A percentile compares a stretch with the other conserved stretches of the same genome.
These are phyloP conservation scores for Microthlaspi erraticum DNA, from an alignment of 345 rosid genomes.

Conservation along the genomic window DNA sequence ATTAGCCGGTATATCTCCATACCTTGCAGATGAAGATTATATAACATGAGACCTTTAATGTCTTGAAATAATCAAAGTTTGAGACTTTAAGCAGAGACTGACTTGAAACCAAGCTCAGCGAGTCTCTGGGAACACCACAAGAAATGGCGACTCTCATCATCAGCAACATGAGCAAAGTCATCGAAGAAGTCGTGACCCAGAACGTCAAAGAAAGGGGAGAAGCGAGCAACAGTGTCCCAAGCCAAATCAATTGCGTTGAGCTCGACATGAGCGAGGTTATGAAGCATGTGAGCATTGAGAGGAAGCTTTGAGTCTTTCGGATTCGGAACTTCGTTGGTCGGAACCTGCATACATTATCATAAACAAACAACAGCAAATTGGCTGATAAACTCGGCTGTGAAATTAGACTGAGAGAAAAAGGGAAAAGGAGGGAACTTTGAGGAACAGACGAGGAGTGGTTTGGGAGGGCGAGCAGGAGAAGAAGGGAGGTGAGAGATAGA, in stretches of 20 bases:
- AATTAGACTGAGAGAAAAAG: neutral
- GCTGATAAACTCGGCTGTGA: neutral
- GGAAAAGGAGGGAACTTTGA: neutral
- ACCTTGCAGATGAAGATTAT: slow-evolving; percentile 46
- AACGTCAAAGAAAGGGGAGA: slow-evolving; percentile 66
- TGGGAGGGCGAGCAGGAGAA: slow-evolving; percentile 75
- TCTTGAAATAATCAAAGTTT: slow-evolving; percentile 7
- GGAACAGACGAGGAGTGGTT: slow-evolving; percentile 66
- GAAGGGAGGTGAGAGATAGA: slow-evolving; percentile 58
- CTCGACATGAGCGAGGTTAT: slow-evolving; percentile 93
- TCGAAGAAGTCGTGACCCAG: slow-evolving; percentile 77
- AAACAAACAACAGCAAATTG: neutral
- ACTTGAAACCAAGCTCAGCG: slow-evolving; percentile 90
- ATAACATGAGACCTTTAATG: neutral
- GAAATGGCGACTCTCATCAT: slow-evolving; percentile 96
- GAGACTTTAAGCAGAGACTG: slow-evolving; percentile 26
- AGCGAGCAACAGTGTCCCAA: slow-evolving; percentile 94
- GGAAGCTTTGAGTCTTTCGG: slow-evolving; percentile 80
- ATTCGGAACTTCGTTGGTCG: slow-evolving; percentile 72
- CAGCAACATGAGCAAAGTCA: slow-evolving; percentile 97
- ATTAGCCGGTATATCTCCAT: slow-evolving; percentile 97
- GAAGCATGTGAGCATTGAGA: slow-evolving; percentile 92
- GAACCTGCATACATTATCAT: slow-evolving; percentile 51
- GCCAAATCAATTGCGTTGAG: slow-evolving; percentile 97
- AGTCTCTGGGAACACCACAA: slow-evolving; percentile 94